Evolutionary conservation across 371 early-diverging fungal genomes (phyloP).

Genomic region (Entomophthora muscae): DNA sequence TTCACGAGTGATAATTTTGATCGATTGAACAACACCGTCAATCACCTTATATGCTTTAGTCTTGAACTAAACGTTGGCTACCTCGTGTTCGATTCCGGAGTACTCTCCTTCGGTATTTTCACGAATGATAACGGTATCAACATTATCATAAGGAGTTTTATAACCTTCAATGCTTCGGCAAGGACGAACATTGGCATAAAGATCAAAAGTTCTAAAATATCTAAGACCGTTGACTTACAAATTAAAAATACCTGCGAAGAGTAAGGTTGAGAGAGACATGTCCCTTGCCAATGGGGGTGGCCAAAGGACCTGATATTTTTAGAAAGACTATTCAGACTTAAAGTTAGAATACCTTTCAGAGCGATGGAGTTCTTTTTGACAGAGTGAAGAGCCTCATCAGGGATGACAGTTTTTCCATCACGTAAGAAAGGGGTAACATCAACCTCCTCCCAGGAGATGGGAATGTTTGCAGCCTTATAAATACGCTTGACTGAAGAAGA

Average conservation of each 20-base stretch:
- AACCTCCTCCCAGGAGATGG: slow-evolving; percentile 93
- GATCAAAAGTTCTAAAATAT: slow-evolving; percentile 70
- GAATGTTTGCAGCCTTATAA: slow-evolving; percentile 80
- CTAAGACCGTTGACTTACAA: too few species aligned
- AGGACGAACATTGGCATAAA: slow-evolving; percentile 96
- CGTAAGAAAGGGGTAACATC: slow-evolving; percentile 84
- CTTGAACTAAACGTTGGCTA: slow-evolving; percentile 10
- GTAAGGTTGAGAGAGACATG: slow-evolving; percentile 97
- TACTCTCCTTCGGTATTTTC: slow-evolving; percentile 99
- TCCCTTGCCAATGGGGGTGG: slow-evolving; percentile 96
- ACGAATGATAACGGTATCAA: slow-evolving; percentile 83
- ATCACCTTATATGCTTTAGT: slow-evolving; percentile 38
- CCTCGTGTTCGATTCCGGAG: slow-evolving; percentile 94
- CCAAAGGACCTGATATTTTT: slow-evolving; percentile 51
- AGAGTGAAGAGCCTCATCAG: slow-evolving; percentile 75
- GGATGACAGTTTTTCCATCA: slow-evolving; percentile 86
- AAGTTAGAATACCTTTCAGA: slow-evolving; percentile 49
- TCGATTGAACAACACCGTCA: slow-evolving; percentile 92
- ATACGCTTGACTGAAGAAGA: slow-evolving; percentile 81
- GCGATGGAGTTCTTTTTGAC: slow-evolving; percentile 90
- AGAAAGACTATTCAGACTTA: not conserved
- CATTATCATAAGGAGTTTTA: slow-evolving; percentile 90
- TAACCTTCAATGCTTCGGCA: slow-evolving; percentile 88
- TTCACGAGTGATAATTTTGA: slow-evolving; percentile 93
- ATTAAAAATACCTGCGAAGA: slow-evolving; percentile 40